Conservation (phyloP, 169 alveolate genomes). For the Cyclospora cayetanensis region DNA sequence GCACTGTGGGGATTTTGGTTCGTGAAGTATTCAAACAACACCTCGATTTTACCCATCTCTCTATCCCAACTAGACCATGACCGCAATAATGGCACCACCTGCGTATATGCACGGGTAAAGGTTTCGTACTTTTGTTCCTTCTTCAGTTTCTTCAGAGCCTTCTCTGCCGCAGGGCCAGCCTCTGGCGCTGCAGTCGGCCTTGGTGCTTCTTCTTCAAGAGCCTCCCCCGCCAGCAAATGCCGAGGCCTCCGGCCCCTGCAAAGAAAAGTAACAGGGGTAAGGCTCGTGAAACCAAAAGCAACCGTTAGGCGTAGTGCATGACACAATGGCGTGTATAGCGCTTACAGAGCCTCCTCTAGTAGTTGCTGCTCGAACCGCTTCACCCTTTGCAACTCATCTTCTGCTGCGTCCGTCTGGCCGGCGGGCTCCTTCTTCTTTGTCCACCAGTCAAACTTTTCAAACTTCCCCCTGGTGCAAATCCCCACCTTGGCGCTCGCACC, state of each 20-base stretch:
- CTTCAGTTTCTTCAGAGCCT: conserved; percentile 50
- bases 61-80: too few relatives aligned
- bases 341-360: conserved; percentile 69
- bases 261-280: background rate
- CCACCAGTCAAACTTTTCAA: conserved; percentile 72
- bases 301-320: background rate
- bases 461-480: conserved; percentile 54
- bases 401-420: background rate
- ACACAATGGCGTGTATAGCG: background rate
- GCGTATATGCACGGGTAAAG: too few relatives aligned
- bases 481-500: conserved; percentile 72
- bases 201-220: conserved; percentile 13
- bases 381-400: conserved; percentile 58
- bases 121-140: conserved; percentile 39
- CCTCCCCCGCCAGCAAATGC: conserved; percentile 50
- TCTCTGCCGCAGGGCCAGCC: conserved; percentile 5
- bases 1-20: too few relatives aligned
- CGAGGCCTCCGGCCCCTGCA: conserved; percentile 49
- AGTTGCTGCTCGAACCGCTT: conserved; percentile 57
- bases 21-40: too few relatives aligned
- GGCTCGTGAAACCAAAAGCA: background rate
- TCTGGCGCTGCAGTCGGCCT: background rate
- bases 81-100: too few relatives aligned
- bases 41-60: too few relatives aligned
- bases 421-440: conserved; percentile 62